These are phyloP conservation scores for Cladochytrium replicatum DNA, from an alignment of 192 early-diverging fungal genomes.

Conservation along the genomic window DNA sequence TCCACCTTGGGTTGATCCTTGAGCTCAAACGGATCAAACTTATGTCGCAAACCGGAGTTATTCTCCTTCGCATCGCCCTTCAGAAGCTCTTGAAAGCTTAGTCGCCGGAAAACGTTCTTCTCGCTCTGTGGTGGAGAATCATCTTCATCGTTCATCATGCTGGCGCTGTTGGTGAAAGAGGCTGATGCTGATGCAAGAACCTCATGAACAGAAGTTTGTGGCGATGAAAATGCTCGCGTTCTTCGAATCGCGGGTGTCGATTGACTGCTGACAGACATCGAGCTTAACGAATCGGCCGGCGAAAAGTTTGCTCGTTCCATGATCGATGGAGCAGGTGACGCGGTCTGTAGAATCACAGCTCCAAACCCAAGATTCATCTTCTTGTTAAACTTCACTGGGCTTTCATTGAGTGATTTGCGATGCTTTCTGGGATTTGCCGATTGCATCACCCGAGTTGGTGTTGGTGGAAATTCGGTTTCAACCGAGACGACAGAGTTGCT, in stretches of 20 bases:
- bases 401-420: slow-evolving; percentile 21
- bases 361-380: slow-evolving; percentile 18
- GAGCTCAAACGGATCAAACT: no score
- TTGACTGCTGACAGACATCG: slow-evolving; percentile 4
- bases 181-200: not conserved
- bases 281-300: slow-evolving; percentile 1
- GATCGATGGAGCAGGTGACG: not conserved
- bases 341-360: no score
- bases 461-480: no score
- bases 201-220: no score
- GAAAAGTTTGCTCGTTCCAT: slow-evolving; percentile 5
- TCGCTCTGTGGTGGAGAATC: not conserved
- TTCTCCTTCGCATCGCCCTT: no score
- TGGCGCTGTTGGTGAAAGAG: not conserved
- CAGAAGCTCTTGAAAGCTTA: no score
- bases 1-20: no score
- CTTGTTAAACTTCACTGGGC: slow-evolving; percentile 21
- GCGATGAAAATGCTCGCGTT: no score
- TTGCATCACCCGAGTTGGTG: no score
- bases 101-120: slow-evolving; percentile 1
- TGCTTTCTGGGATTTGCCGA: slow-evolving; percentile 15
- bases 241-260: no score
- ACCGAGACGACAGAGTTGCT: slow-evolving; percentile 5
- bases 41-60: no score
- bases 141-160: slow-evolving; percentile 15